Evolutionary conservation across 306 rosid species (phyloP).

Genomic region (Lablab purpureus): DNA sequence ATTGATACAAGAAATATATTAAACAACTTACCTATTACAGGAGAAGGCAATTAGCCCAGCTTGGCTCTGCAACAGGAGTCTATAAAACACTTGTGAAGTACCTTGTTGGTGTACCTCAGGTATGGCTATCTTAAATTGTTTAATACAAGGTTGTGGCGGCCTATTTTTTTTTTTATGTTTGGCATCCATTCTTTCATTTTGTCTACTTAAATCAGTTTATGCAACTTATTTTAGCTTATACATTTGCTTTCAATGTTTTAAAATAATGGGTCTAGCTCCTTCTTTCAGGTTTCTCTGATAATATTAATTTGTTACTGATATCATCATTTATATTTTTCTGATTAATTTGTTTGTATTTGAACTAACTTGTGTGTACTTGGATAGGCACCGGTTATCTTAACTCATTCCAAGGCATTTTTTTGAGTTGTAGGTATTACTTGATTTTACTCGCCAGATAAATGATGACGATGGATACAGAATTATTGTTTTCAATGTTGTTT

Average conservation of each 20-base stretch:
- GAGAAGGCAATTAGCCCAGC: constrained; percentile 92
- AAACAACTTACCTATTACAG: constrained; percentile 51
- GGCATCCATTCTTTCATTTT: no score
- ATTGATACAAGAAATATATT: constrained; percentile 40
- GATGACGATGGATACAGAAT: constrained; percentile 87
- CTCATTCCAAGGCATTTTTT: constrained; percentile 37
- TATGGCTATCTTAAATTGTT: no score
- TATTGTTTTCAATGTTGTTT: constrained; percentile 29
- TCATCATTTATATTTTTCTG: no score
- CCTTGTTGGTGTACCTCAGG: constrained; percentile 98
- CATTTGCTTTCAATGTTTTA: no score
- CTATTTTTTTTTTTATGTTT: no score
- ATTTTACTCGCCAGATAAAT: constrained; percentile 80
- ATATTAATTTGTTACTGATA: no score
- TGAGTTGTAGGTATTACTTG: constrained; percentile 84
- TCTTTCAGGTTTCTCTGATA: no score
- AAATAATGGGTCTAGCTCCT: no score
- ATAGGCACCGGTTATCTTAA: constrained; percentile 14
- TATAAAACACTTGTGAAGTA: constrained; percentile 96
- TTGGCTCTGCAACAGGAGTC: constrained; percentile 98
- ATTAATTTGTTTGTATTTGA: no score
- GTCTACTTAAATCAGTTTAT: no score
- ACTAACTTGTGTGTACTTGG: constrained; percentile 34
- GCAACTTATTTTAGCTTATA: no score
- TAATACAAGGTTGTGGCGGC: no score